Base-by-base conservation (phyloP, 2,329 filamentous ascomycete genomes). In the Beauveria varroae region DNA sequence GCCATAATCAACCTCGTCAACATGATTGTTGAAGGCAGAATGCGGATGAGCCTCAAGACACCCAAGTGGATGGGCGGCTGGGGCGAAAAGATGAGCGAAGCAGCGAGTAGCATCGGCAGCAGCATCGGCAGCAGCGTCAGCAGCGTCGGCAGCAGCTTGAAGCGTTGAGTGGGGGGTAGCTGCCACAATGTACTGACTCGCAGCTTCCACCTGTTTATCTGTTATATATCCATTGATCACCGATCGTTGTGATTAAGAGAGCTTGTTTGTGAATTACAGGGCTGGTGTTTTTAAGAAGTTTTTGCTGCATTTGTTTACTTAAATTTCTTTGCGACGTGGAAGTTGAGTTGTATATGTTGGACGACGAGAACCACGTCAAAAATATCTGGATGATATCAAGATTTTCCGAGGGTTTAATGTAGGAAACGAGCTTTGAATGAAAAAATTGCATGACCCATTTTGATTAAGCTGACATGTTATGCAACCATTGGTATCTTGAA, bases 1-100 rank as follows among this genome's bases (percentile, higher is more conserved):
- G 87, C 90, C 2, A 74, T 97, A 63, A 86, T 98, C 69, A 93
- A 96, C 70, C 78, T 87, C 40, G 77, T 99, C 60, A 93, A 96
- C 71, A 88, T 87, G 70, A 79, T 96, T 43, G 91, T 95, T 43
- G 93, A 99, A 74, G 93, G 92, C 0, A 86, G 91, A 67, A 84
- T 96, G 20, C 76, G 81, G 51, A 74, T 86, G 67, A 82, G 75
- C 58, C 72, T 86, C 50, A 84, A 83, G 75, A 73, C 79, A 46
- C 81, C 81, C 10, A 77, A 78, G 68, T 82, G 79, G 74, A 68
- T 77, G 57, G 77, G 80, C 16, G 76, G 76, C 5, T 68, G 76
- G 41, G 72, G 78, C 20, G 75, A 74, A 63, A 74, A 74, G 62
- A 68, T 81, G 59, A 78, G 73, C 64, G 78, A 79, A 51, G 81